A percentile compares a stretch with the other conserved stretches of the same genome.
Conservation (phyloP, 139 green algal genomes). For the Mesostigma viride region DNA sequence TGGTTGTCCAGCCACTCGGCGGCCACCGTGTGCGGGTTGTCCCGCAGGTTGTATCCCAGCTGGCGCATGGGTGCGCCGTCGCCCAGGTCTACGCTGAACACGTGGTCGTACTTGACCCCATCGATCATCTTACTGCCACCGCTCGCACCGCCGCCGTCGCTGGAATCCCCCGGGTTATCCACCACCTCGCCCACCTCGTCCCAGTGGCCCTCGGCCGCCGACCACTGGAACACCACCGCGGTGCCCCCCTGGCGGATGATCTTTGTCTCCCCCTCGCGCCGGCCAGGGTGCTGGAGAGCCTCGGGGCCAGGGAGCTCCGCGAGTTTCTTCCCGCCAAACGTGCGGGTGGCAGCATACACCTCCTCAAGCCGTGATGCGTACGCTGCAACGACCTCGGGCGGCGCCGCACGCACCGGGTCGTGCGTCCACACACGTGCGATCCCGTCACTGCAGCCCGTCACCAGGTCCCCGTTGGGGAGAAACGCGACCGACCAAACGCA, state of each 20-base stretch:
- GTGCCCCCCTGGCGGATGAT: slow-evolving; percentile 52
- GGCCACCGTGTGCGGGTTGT: slow-evolving; percentile 86
- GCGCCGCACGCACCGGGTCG: slow-evolving; percentile 23
- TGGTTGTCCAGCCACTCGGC: slow-evolving; percentile 71
- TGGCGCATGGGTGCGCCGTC: slow-evolving; percentile 63
- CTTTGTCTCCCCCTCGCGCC: slow-evolving; percentile 46
- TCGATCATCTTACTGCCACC: slow-evolving; percentile 3
- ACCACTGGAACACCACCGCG: slow-evolving; percentile 74
- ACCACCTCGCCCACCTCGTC: slow-evolving; percentile 78
- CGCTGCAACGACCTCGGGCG: slow-evolving; percentile 26
- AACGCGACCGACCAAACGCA: slow-evolving; percentile 83
- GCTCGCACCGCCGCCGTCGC: no score
- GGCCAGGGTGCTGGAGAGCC: slow-evolving; percentile 23
- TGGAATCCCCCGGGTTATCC: slow-evolving; percentile 31
- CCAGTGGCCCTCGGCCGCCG: slow-evolving; percentile 51
- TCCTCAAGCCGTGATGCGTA: neutral
- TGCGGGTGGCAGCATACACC: neutral
- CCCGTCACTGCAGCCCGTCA: slow-evolving; percentile 73
- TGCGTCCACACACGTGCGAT: slow-evolving; percentile 62
- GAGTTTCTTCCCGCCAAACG: slow-evolving; percentile 18
- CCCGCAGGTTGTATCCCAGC: slow-evolving; percentile 52
- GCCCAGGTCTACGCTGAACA: slow-evolving; percentile 90
- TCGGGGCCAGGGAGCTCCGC: slow-evolving; percentile 23
- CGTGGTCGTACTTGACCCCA: slow-evolving; percentile 28
- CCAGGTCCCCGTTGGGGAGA: slow-evolving; percentile 54